A percentile compares a stretch with the other conserved stretches of the same genome.
These are phyloP conservation scores for Debaryomyces tyrocola DNA, from an alignment of 805 yeast species.

Conservation along the genomic window DNA sequence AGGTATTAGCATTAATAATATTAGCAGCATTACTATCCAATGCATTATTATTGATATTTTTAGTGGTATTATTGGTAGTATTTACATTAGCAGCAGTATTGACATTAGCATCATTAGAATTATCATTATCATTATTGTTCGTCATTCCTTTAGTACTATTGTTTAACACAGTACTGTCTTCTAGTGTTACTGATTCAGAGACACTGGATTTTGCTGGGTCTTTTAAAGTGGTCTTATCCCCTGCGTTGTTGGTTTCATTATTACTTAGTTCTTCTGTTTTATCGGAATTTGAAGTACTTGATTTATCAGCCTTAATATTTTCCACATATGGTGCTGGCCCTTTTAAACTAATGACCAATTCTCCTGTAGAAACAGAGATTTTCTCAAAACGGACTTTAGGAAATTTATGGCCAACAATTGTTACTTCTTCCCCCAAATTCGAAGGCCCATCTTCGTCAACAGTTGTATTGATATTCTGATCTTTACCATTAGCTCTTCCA, in stretches of 20 bases:
- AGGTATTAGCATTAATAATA: neutral
- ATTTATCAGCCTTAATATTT: neutral
- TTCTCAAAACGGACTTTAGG: constrained; percentile 85
- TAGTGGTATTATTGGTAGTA: neutral
- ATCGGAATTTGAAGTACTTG: neutral
- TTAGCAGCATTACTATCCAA: neutral
- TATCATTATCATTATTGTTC: constrained; percentile 1
- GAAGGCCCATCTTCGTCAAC: constrained; percentile 41
- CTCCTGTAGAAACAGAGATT: constrained; percentile 86
- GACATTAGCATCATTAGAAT: neutral
- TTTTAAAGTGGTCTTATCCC: constrained; percentile 1
- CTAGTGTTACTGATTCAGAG: neutral
- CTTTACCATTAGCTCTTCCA: constrained; percentile 25
- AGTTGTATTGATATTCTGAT: constrained; percentile 7
- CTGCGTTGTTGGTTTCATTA: constrained; percentile 1
- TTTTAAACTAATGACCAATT: constrained; percentile 67
- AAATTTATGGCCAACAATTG: constrained; percentile 82
- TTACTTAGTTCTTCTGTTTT: neutral
- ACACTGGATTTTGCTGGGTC: constrained; percentile 3
- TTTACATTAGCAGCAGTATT: neutral
- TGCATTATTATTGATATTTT: neutral
- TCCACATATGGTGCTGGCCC: constrained; percentile 46
- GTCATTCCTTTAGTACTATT: neutral
- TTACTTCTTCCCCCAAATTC: constrained; percentile 89
- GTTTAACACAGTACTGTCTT: neutral